A percentile compares a stretch with the other conserved stretches of the same genome.
These are phyloP conservation scores for Flueggea neowawraea DNA, from an alignment of 441 rosid species.

Conservation along the genomic window DNA sequence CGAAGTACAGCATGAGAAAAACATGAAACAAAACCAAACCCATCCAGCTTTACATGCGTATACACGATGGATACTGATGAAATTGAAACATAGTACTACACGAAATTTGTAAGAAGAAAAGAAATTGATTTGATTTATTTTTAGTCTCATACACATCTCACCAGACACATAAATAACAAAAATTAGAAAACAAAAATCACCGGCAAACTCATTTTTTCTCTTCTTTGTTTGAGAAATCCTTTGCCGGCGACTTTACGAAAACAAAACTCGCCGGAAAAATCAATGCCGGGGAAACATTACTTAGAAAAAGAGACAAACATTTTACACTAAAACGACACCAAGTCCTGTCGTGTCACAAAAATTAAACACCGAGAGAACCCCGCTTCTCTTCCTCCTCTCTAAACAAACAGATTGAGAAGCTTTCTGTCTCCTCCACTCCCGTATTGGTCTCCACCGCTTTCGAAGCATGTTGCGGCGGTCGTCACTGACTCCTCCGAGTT, in stretches of 20 bases:
- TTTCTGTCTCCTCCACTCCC: conserved; percentile 34
- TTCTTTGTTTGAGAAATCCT: too few species aligned
- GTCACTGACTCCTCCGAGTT: conserved; percentile 85
- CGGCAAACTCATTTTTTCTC: conserved; percentile 8
- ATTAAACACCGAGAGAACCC: too few species aligned
- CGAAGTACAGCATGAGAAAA: too few species aligned
- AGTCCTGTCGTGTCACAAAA: too few species aligned
- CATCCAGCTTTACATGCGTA: too few species aligned
- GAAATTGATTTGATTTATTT: conserved; percentile 20
- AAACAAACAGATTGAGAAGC: conserved; percentile 57
- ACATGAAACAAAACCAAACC: too few species aligned
- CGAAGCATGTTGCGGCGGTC: conserved; percentile 67
- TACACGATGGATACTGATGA: too few species aligned
- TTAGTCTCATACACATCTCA: conserved; percentile 13
- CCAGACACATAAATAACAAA: background rate
- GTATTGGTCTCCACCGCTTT: conserved; percentile 44
- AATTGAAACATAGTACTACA: background rate
- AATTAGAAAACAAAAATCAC: conserved; percentile 13
- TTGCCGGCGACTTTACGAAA: too few species aligned
- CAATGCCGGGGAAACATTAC: too few species aligned
- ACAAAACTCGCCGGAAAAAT: too few species aligned
- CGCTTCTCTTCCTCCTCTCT: conserved; percentile 11
- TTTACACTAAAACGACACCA: too few species aligned
- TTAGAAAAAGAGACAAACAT: too few species aligned
- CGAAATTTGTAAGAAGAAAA: background rate